Evolutionary conservation across 1,139 yeast genomes (phyloP).

Genomic region (Hansenula sp.): DNA sequence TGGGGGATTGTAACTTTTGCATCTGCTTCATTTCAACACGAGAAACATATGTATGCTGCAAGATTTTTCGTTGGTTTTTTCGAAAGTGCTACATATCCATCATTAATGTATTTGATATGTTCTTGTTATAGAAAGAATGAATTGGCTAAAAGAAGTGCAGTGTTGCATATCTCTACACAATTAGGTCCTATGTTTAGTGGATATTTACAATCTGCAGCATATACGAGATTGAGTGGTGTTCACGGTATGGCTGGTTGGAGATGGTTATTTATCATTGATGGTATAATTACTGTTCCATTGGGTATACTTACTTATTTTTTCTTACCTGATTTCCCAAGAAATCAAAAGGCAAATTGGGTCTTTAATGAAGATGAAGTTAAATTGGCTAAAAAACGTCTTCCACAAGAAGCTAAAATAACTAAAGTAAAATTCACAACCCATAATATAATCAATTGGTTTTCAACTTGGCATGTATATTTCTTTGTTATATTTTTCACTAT

Average conservation of each 20-base stretch:
- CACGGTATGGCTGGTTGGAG: constrained; percentile 67
- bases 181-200: constrained; percentile 50
- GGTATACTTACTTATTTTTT: constrained; percentile 54
- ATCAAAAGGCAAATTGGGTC: constrained; percentile 2
- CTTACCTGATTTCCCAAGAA: constrained; percentile 48
- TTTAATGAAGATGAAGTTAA: constrained; percentile 32
- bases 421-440: constrained; percentile 8
- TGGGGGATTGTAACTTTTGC: constrained; percentile 12
- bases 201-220: constrained; percentile 51
- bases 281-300: constrained; percentile 44
- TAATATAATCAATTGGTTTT: constrained; percentile 13
- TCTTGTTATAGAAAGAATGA: constrained; percentile 26
- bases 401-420: constrained; percentile 14
- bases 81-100: constrained; percentile 27
- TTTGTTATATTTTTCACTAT: constrained; percentile 20
- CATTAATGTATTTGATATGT: constrained; percentile 24
- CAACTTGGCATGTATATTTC: constrained; percentile 24
- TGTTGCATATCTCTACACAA: constrained; percentile 43
- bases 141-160: constrained; percentile 33
- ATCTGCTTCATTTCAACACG: constrained; percentile 7
- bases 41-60: constrained; percentile 24
- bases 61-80: constrained; percentile 30
- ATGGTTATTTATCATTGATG: constrained; percentile 76
- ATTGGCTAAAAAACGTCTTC: constrained; percentile 42
- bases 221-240: constrained; percentile 42